Evolutionary conservation across 495 filamentous ascomycete species (phyloP).

Genomic region (Aspergillus hancockii): DNA sequence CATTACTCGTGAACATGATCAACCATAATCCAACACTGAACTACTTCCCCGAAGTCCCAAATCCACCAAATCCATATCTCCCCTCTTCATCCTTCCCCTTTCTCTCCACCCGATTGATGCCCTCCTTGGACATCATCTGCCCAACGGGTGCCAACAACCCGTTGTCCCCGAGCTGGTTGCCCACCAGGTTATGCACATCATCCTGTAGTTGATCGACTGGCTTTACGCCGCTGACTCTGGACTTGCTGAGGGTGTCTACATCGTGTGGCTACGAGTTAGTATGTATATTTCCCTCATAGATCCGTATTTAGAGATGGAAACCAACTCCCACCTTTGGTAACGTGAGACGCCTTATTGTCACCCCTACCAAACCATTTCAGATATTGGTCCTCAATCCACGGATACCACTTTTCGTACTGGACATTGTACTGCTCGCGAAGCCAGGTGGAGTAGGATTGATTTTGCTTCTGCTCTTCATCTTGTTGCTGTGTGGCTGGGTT

Average conservation of each 20-base stretch:
- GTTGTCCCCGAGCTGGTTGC: slow-evolving; percentile 62
- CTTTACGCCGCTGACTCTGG: slow-evolving; percentile 63
- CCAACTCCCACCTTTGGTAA: slow-evolving; percentile 57
- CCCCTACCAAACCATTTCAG: slow-evolving; percentile 66
- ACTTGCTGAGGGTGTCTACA: slow-evolving; percentile 65
- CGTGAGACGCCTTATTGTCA: slow-evolving; percentile 71
- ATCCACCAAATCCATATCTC: slow-evolving; percentile 34
- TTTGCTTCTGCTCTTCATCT: slow-evolving; percentile 14
- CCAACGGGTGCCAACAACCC: slow-evolving; percentile 62
- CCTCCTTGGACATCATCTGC: slow-evolving; percentile 60
- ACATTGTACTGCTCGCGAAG: slow-evolving; percentile 58
- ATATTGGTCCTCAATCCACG: slow-evolving; percentile 73
- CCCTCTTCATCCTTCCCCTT: slow-evolving; percentile 62
- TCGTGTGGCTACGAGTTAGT: too few relatives aligned
- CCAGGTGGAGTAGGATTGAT: slow-evolving; percentile 51
- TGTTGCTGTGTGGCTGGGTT: background rate
- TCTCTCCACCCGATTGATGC: slow-evolving; percentile 63
- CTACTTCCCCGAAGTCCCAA: background rate
- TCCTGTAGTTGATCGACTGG: slow-evolving; percentile 67
- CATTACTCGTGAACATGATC: background rate
- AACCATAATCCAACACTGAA: background rate
- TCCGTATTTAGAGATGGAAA: background rate
- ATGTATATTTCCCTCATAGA: background rate
- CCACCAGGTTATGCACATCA: slow-evolving; percentile 56
- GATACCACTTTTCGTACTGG: slow-evolving; percentile 72